These are phyloP conservation scores for Coniochaeta sp. DNA, from an alignment of 2,329 filamentous ascomycete genomes.

Conservation along the genomic window DNA sequence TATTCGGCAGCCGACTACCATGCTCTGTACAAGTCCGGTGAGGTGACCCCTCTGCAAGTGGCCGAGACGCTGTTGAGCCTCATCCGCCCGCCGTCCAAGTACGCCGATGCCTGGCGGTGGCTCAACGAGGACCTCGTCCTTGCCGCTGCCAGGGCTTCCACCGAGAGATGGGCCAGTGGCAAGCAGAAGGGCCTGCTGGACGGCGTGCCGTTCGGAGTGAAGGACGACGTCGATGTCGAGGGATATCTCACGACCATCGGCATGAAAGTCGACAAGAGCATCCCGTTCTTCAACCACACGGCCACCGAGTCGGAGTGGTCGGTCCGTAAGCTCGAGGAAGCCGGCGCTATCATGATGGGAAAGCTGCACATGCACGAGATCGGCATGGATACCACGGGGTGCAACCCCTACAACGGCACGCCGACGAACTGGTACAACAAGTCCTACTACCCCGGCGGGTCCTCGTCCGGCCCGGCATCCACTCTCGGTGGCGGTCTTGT, in stretches of 20 bases:
- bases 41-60: constrained; percentile 65
- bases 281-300: constrained; percentile 39
- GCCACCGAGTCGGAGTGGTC: constrained; percentile 59
- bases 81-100: constrained; percentile 52
- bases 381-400: constrained; percentile 73
- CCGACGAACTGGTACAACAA: constrained; percentile 72
- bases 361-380: constrained; percentile 78
- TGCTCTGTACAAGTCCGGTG: constrained; percentile 61
- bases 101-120: constrained; percentile 68
- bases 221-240: constrained; percentile 68
- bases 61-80: constrained; percentile 63
- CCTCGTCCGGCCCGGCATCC: constrained; percentile 70
- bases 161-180: constrained; percentile 61
- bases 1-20: constrained; percentile 72
- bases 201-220: constrained; percentile 75
- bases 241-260: constrained; percentile 64
- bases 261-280: constrained; percentile 49
- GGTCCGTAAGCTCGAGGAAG: constrained; percentile 61
- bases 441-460: constrained; percentile 72
- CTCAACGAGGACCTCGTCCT: constrained; percentile 54
- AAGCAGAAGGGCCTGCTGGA: constrained; percentile 63
- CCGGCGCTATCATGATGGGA: constrained; percentile 52
- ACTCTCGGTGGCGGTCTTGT: constrained; percentile 62
- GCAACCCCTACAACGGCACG: constrained; percentile 68
- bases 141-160: constrained; percentile 64